Base-by-base conservation (phyloP, 805 yeast genomes). In the Yarrowia deformans region DNA sequence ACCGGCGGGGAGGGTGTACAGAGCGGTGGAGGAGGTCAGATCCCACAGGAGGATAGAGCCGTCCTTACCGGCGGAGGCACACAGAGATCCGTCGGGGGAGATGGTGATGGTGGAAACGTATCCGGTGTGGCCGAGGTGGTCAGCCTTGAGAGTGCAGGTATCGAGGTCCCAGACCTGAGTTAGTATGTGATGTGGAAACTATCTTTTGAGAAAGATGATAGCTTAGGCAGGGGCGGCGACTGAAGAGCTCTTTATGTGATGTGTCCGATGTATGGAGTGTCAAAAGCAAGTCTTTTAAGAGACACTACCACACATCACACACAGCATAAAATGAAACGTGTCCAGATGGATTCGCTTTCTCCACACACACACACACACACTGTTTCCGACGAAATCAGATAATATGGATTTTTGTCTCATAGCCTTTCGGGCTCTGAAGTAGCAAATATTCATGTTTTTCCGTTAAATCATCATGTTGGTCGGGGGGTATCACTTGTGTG, bases 61-160 rank as follows among this genome's bases (percentile, higher is more conserved):
- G 82, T 95, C 99, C 89, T 95, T 95, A 84, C 99, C 99, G 84
- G 97, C 98, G 77, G 99, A 93, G 77, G 99, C 98, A 84, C 96
- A 91, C 81, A 95, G 87, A 76, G 99, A 90, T 87, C 98, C 99
- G 86, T 95, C 99, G 86, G 99, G 99, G 75, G 99, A 93, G 82
- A 95, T 89, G 81, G 97, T 92, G 86, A 95, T 88, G 82, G 96
- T 85, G 81, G 97, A 91, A 79, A 95, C 90, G 95, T 93, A 93
- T 85, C 97, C 97, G 84, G 95, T 92, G 97, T 95, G 99, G 82
- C 99, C 99, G 80, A 92, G 87, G 88, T 90, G 91, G 86, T 95
- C 98, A 81, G 98, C 97, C 82, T 89, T 88, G 80, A 92, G 87
- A 79, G 87, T 83, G 88, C 88, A 89, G 82, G 88, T 88, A 80